Evolutionary conservation across 202 grass and related monocot genomes (phyloP), one percentile per base, ranked within the genome.

Genomic region (Tripidium arundinaceum): DNA sequence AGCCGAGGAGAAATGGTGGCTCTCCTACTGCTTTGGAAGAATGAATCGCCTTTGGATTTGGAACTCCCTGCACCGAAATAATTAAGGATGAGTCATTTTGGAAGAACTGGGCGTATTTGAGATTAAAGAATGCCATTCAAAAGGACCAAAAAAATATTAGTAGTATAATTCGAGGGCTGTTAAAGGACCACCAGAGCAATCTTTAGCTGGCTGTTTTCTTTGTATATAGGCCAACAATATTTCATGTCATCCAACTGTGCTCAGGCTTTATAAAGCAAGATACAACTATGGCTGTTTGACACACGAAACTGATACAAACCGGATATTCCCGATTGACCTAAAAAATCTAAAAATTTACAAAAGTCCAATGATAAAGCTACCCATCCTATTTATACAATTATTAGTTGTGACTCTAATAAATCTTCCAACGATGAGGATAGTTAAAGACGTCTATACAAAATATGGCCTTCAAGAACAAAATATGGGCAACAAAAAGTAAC

Each of bases 1-100:
- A 90, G 0, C 84, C 95, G 2, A 98, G 90, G 72, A 98, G 93
- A 68, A 98, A 98, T n/a, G 95, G 95, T 31, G 95, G 95, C 78
- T 98, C 95, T n/a, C 95, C 95, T 2, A 91, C 92, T 13, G 95
- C 95, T 76, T 98, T 98, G 18, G 95, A 98, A 64, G 91, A 94
- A 78, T 98, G 92, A 46, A 98, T 88, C 40, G 80, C 88, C 78
- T 86, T 98, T 42, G 79, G 86, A 86, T 98, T 94, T 73, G 76
- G 84, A 70, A 84, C 86, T 25, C 89, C 86, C 94, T 98, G 86
- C 78, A 81, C 50, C 19, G 36, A 25, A 57, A 58, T 2, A 11
- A 57, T 7, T 24, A 3, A 57, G 24, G n/a, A 57, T 57, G 52
- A 57, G 21, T 25, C 21, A 58, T 25, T 58, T 58, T 12, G 9